Evolutionary conservation across 2,329 filamentous ascomycete genomes (phyloP).

Genomic region (Penicillium thymicola): DNA sequence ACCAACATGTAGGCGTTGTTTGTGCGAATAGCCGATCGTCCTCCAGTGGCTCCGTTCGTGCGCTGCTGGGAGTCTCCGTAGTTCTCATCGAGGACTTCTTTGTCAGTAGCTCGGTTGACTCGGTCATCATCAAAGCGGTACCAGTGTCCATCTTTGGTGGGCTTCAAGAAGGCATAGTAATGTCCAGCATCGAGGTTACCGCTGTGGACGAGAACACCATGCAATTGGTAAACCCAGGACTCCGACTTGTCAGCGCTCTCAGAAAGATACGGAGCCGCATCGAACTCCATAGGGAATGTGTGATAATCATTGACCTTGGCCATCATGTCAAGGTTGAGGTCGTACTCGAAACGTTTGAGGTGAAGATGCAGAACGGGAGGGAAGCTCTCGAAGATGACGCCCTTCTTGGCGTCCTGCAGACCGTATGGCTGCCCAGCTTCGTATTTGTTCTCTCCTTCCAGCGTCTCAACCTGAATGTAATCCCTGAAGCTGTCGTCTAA

Average conservation of each 20-base stretch:
- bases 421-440: slow-evolving; percentile 86
- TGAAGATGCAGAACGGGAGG: slow-evolving; percentile 92
- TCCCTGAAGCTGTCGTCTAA: slow-evolving; percentile 92
- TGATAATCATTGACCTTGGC: slow-evolving; percentile 75
- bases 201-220: slow-evolving; percentile 93
- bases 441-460: slow-evolving; percentile 98
- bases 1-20: slow-evolving; percentile 98
- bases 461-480: slow-evolving; percentile 93
- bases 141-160: slow-evolving; percentile 87
- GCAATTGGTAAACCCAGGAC: slow-evolving; percentile 85
- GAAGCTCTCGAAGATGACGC: slow-evolving; percentile 94
- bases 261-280: slow-evolving; percentile 78
- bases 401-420: slow-evolving; percentile 94
- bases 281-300: slow-evolving; percentile 50
- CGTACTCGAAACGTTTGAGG: slow-evolving; percentile 96
- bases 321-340: slow-evolving; percentile 93
- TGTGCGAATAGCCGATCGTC: slow-evolving; percentile 63
- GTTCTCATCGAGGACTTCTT: slow-evolving; percentile 93
- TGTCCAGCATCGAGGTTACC: slow-evolving; percentile 96
- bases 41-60: slow-evolving; percentile 54
- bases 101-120: slow-evolving; percentile 87
- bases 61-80: slow-evolving; percentile 81
- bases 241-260: slow-evolving; percentile 84
- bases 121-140: slow-evolving; percentile 97
- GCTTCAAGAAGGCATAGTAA: slow-evolving; percentile 96